Conservation (phyloP, 179 eudicot genomes). For the Spergularia azorica region DNA sequence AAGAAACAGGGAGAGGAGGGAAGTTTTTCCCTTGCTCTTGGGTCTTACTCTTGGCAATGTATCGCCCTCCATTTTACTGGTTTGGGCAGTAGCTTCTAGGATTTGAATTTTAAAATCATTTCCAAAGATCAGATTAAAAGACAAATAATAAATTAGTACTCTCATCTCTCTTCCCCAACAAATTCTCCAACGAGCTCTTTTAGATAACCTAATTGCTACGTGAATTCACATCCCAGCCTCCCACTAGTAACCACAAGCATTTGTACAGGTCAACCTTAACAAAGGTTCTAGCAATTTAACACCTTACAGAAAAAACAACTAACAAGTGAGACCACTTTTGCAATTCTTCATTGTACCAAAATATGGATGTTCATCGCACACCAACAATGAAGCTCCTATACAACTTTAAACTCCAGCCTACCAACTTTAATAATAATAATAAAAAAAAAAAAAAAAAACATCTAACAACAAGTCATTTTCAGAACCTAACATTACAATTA, state of each 20-base stretch:
- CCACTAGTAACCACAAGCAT: not conserved
- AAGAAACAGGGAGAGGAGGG: not conserved
- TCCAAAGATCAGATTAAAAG: not conserved
- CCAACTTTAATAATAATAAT: not conserved
- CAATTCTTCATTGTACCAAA: not conserved
- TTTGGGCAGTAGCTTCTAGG: too few species aligned
- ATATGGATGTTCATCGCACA: not conserved
- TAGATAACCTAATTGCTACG: not conserved
- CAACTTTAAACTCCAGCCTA: not conserved
- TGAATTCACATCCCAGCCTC: slow-evolving; percentile 1
- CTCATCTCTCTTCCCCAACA: too few species aligned
- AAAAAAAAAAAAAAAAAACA: not conserved
- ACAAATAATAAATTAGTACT: not conserved
- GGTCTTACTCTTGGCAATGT: not conserved
- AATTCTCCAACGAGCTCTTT: too few species aligned
- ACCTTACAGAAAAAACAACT: not conserved
- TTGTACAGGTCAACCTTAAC: not conserved
- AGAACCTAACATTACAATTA: not conserved
- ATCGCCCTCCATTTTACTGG: not conserved
- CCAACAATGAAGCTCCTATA: not conserved
- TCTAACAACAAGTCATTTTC: not conserved
- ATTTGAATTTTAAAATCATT: not conserved
- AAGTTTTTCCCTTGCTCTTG: not conserved
- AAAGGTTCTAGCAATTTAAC: not conserved
- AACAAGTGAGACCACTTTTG: not conserved